Evolutionary conservation across 1,139 yeast species (phyloP).

Genomic region (Lodderomyces metapsilosis): DNA sequence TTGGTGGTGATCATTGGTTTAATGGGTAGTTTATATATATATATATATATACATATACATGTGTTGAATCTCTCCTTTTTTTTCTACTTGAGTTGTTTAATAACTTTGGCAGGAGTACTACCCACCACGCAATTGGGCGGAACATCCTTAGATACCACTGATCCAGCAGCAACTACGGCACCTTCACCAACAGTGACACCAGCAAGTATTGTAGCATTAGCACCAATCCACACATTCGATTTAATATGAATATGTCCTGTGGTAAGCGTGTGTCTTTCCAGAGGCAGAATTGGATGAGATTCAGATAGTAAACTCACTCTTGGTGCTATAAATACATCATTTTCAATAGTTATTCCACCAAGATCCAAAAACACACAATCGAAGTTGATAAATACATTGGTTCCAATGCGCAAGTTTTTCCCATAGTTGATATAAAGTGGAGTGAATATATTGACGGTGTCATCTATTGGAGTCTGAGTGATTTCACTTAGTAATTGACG

Average conservation of each 20-base stretch:
- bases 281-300: not conserved
- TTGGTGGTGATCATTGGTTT: too few species aligned
- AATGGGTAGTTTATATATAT: too few species aligned
- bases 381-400: not conserved
- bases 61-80: too few species aligned
- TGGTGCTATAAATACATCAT: not conserved
- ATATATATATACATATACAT: too few species aligned
- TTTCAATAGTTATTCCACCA: not conserved
- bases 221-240: not conserved
- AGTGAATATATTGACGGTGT: not conserved
- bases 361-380: not conserved
- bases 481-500: not conserved
- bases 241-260: not conserved
- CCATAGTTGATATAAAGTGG: not conserved
- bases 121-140: not conserved
- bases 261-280: not conserved
- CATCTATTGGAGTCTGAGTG: not conserved
- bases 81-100: not conserved
- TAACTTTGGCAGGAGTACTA: not conserved
- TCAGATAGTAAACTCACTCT: not conserved
- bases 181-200: not conserved
- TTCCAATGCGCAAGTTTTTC: not conserved
- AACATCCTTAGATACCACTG: constrained; percentile 25
- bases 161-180: constrained; percentile 23
- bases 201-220: not conserved